Conservation (phyloP, 805 yeast species). For the Starmera amethionina region DNA sequence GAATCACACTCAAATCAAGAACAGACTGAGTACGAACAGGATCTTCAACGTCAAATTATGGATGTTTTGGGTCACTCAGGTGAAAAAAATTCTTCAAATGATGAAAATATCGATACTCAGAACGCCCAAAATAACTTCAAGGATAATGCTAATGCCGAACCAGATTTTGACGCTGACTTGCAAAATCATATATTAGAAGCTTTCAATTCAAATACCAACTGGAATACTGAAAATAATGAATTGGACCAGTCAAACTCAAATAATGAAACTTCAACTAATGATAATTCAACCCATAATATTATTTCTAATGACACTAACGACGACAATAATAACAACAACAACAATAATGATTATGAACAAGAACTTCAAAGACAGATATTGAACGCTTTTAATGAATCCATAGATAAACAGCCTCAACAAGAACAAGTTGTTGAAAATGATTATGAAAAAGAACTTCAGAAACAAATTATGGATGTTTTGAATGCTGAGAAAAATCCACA, state of each 20-base stretch:
- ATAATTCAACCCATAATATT: no score
- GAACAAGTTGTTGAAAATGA: conserved; percentile 9
- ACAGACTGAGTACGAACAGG: conserved; percentile 4
- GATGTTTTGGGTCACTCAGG: conserved; percentile 6
- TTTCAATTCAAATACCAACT: conserved; percentile 1
- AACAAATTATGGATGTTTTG: conserved; percentile 9
- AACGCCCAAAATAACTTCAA: background rate
- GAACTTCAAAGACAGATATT: conserved; percentile 15
- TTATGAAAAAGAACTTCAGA: conserved; percentile 12
- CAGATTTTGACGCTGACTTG: conserved; percentile 12
- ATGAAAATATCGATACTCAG: background rate
- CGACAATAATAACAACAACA: background rate
- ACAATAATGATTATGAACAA: conserved; percentile 9
- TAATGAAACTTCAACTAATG: no score
- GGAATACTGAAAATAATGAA: no score
- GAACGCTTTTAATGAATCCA: conserved; percentile 13
- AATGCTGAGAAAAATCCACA: conserved; percentile 3
- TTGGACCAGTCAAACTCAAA: no score
- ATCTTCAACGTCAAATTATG: conserved; percentile 12
- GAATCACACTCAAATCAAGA: background rate
- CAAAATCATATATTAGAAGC: conserved; percentile 17
- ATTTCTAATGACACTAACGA: background rate
- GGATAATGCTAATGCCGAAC: background rate
- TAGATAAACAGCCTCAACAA: conserved; percentile 7
- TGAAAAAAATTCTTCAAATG: background rate